Evolutionary conservation across 2,329 filamentous ascomycete genomes (phyloP), one percentile per base, ranked within the genome.

Genomic region (Cordyceps militaris): DNA sequence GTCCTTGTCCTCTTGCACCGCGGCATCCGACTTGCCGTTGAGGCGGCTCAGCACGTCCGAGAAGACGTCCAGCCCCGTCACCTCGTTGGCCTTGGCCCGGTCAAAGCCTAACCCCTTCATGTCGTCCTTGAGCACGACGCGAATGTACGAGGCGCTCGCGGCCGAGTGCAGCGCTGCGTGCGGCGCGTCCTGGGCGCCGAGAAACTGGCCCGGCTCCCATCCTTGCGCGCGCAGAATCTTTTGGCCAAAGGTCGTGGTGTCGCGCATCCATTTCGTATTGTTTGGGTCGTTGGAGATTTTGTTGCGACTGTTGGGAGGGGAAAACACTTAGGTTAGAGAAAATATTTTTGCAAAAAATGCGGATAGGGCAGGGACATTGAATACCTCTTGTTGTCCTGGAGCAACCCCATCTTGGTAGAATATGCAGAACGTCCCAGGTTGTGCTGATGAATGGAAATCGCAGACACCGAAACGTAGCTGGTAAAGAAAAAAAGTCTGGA

Each of bases 201-300:
- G 82, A 55, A 84, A 89, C 63, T 87, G 81, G 36, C 94, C 94
- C 0, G 92, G 91, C 61, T 86, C 82, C 94, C 94, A 99, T 63
- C 94, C 94, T 67, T 97, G 91, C 16, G 87, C 80, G 51, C 86
- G 84, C 67, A 99, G 85, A 64, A 97, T 93, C 68, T 86, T 89
- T 71, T 96, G 92, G 64, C 94, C 94, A 71, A 94, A 97, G 56
- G 85, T 86, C 58, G 81, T 82, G 63, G 87, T 89, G 69, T 92
- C 87, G 66, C 87, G 86, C 58, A 87, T 86, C 94, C 94, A 99
- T 79, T 83, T 85, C 49, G 90, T 96, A 73, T 97, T 99, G 75
- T 97, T 97, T 8, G 94, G 94, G 73, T 99, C 94, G 70, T 88
- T 81, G 63, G 87, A 88, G 68, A 97, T 85, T 75, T 93, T 96